Conservation (phyloP, 202 grass and related monocot species). For the Schoenoplectus tabernaemontani region DNA sequence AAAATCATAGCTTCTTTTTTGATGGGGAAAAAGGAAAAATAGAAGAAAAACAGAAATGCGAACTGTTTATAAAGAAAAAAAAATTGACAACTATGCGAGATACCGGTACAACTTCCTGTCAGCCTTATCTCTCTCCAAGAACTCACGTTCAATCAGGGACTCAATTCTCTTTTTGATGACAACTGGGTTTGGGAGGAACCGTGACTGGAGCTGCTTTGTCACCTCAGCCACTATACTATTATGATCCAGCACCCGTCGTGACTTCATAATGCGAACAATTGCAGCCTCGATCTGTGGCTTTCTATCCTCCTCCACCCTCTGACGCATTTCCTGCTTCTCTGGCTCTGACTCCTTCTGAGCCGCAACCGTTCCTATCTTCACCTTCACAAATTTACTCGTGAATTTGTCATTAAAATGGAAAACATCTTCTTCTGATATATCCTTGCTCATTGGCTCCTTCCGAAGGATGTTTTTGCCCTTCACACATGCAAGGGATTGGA, state of each 20-base stretch:
- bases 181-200: slow-evolving; percentile 92
- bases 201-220: slow-evolving; percentile 76
- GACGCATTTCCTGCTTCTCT: slow-evolving; percentile 90
- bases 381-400: slow-evolving; percentile 93
- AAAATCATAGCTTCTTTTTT: background rate
- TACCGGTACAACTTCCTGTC: slow-evolving; percentile 96
- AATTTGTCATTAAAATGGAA: slow-evolving; percentile 97
- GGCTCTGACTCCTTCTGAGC: slow-evolving; percentile 90
- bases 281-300: slow-evolving; percentile 97
- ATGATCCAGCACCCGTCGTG: slow-evolving; percentile 83
- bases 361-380: slow-evolving; percentile 94
- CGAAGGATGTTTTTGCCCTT: slow-evolving; percentile 96
- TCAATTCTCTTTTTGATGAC: slow-evolving; percentile 97
- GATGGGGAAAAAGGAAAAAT: background rate
- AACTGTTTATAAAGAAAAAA: slow-evolving; percentile 19
- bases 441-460: slow-evolving; percentile 98
- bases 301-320: slow-evolving; percentile 92
- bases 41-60: slow-evolving; percentile 26
- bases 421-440: slow-evolving; percentile 87
- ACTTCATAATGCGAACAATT: slow-evolving; percentile 96
- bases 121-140: slow-evolving; percentile 92
- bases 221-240: slow-evolving; percentile 90
- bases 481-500: slow-evolving; percentile 93
- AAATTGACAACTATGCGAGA: slow-evolving; percentile 71
- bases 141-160: slow-evolving; percentile 89